Conservation (phyloP, 202 grass and related monocot species). For the Schoenoplectus tabernaemontani region DNA sequence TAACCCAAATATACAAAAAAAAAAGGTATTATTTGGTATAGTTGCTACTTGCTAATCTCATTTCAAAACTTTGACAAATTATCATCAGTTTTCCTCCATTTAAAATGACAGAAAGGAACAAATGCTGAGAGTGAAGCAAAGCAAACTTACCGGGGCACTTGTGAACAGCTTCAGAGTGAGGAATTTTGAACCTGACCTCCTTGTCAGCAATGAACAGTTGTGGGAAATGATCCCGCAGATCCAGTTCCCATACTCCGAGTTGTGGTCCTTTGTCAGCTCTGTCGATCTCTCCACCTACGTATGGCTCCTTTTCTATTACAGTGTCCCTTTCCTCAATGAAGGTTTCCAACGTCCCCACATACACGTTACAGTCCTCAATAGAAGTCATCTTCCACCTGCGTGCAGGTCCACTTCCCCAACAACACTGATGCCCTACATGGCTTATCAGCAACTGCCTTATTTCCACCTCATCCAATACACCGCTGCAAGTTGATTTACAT, state of each 20-base stretch:
- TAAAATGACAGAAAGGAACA: neutral
- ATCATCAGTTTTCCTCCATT: neutral
- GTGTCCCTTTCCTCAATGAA: constrained; percentile 80
- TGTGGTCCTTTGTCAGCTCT: constrained; percentile 44
- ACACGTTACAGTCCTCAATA: constrained; percentile 71
- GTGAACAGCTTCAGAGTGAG: constrained; percentile 72
- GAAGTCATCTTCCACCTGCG: constrained; percentile 70
- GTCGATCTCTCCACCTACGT: constrained; percentile 58
- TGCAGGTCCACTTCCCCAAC: constrained; percentile 83
- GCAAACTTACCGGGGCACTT: constrained; percentile 70
- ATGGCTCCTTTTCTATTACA: constrained; percentile 38
- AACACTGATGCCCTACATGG: constrained; percentile 80
- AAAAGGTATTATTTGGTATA: neutral
- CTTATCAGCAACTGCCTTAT: constrained; percentile 75
- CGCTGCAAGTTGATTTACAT: constrained; percentile 39
- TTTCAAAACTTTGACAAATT: neutral
- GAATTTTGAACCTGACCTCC: constrained; percentile 72
- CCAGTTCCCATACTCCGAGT: constrained; percentile 75
- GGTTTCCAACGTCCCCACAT: constrained; percentile 88
- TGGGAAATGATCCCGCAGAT: constrained; percentile 78
- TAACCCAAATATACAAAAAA: neutral
- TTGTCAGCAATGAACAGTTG: constrained; percentile 72
- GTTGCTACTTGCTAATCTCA: neutral
- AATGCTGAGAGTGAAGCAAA: neutral
- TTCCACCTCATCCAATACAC: constrained; percentile 78